Conservation (phyloP, 1,139 yeast species). For the Maudiozyma humilis region DNA sequence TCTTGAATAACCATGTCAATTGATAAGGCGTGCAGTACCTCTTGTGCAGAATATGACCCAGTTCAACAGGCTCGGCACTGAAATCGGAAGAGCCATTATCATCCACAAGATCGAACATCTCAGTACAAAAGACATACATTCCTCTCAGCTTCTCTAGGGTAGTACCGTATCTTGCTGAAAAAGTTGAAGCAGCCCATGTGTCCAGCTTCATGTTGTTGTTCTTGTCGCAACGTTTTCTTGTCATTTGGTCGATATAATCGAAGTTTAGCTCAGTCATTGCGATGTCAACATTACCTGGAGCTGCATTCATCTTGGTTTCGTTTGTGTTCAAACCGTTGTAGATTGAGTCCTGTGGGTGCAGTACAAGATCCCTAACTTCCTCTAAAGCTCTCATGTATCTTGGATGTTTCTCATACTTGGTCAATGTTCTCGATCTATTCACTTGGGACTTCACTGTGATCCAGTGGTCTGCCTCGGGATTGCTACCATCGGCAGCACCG, state of each 20-base stretch:
- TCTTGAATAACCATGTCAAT: conserved; percentile 65
- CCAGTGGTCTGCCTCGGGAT: conserved; percentile 36
- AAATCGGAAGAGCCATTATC: conserved; percentile 31
- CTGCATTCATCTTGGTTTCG: conserved; percentile 31
- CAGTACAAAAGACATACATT: conserved; percentile 50
- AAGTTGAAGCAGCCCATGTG: conserved; percentile 31
- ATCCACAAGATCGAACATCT: conserved; percentile 38
- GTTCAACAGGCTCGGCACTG: conserved; percentile 24
- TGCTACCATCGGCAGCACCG: conserved; percentile 13
- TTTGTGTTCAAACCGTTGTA: conserved; percentile 45
- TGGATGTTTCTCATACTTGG: conserved; percentile 58
- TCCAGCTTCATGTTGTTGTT: conserved; percentile 35
- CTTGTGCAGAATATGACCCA: conserved; percentile 31
- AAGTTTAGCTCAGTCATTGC: conserved; percentile 30
- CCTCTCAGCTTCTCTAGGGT: conserved; percentile 55
- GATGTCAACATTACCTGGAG: conserved; percentile 30
- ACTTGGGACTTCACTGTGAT: conserved; percentile 50
- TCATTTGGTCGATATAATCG: conserved; percentile 28
- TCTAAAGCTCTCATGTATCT: conserved; percentile 65
- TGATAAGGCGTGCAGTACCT: conserved; percentile 60
- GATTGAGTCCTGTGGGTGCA: conserved; percentile 62
- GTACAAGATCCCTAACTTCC: conserved; percentile 52
- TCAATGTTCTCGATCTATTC: conserved; percentile 67
- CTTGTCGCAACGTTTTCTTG: conserved; percentile 26
- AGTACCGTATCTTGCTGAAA: conserved; percentile 36